Base-by-base conservation (phyloP, 2,329 filamentous ascomycete genomes). In the Penicillium sp. region DNA sequence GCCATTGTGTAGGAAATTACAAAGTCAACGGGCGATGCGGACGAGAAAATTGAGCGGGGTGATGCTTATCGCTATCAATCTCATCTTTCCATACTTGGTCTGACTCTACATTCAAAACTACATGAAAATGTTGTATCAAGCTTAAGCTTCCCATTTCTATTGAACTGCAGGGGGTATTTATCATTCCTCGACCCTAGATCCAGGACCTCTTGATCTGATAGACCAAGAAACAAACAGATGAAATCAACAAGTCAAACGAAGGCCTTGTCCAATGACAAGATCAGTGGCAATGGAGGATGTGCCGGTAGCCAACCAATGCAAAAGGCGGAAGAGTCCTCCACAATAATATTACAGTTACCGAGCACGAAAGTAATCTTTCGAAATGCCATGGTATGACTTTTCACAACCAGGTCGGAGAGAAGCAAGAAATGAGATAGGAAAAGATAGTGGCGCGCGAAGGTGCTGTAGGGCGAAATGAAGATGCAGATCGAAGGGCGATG, bases 311-410 rank as follows among this genome's bases (percentile, higher is more conserved):
- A 42, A 41, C 14, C 32, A 22, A 45, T 33, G 34, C 22, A 41
- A 30, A 37, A 20, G 22, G 29, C 30, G 23, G 12, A 38, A 30
- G 26, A 26, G 22, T 32, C 35, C 44, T 32, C 38, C 38, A 30
- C 45, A 50, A 55, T 62, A 60, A 48, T 56, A 62, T 60, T 63
- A 63, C 60, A 59, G 54, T 53, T 52, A 56, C 42, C 45, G 45
- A 52, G 52, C 40, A 29, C 23, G 8, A 35, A 33, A 41, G 34
- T 39, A 39, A 41, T 25, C 32, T 44, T 30, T 42, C 46, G 44
- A 27, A 35, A 35, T 42, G 18, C 30, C 32, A 36, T 35, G 32
- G 41, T 41, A 41, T 42, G 12, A 25, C 15, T 58, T 57, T 53
- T 49, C 44, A 54, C 42, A 13, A 48, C 48, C 33, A 30, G 42